A percentile compares a stretch with the other conserved stretches of the same genome.
These are phyloP conservation scores for Heterobasidion irregulare DNA, from an alignment of 1,284 basidiomycete species.

Conservation along the genomic window DNA sequence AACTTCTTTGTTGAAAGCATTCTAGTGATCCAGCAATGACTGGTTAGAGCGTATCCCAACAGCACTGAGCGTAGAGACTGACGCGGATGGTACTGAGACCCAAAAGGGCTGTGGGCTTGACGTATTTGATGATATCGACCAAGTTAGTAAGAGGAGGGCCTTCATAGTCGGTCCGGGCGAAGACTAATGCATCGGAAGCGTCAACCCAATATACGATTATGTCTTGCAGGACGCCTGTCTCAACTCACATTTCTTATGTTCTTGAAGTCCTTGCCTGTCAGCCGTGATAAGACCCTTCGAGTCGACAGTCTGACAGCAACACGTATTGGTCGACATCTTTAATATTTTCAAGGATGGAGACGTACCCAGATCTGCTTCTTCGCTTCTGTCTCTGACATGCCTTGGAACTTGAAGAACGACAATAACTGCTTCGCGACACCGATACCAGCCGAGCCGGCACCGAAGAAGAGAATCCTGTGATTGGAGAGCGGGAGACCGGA, in stretches of 20 bases:
- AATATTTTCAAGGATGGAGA: neutral
- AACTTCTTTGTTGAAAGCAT: conserved; percentile 68
- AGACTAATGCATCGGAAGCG: conserved; percentile 31
- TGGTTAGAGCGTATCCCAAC: neutral
- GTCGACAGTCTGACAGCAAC: conserved; percentile 47
- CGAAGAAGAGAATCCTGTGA: conserved; percentile 76
- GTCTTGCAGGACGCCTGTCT: neutral
- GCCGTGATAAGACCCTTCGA: conserved; percentile 71
- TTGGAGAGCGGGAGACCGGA: conserved; percentile 57
- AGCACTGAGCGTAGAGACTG: conserved; percentile 10
- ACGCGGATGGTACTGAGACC: conserved; percentile 71
- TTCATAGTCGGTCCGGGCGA: conserved; percentile 63
- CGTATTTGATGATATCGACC: conserved; percentile 64
- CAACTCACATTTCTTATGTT: conserved; percentile 60
- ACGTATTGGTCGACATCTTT: neutral
- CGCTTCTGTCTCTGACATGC: conserved; percentile 62
- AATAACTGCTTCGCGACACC: conserved; percentile 75
- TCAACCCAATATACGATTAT: neutral
- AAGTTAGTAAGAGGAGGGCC: conserved; percentile 44
- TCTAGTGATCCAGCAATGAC: conserved; percentile 18
- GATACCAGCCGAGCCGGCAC: conserved; percentile 71
- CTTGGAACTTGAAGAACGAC: conserved; percentile 65
- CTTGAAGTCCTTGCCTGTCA: conserved; percentile 55
- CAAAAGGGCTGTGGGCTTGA: conserved; percentile 77
- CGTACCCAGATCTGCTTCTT: conserved; percentile 60